These are phyloP conservation scores for Ganoderma lingzhi DNA, from an alignment of 1,284 basidiomycete species.

Conservation along the genomic window DNA sequence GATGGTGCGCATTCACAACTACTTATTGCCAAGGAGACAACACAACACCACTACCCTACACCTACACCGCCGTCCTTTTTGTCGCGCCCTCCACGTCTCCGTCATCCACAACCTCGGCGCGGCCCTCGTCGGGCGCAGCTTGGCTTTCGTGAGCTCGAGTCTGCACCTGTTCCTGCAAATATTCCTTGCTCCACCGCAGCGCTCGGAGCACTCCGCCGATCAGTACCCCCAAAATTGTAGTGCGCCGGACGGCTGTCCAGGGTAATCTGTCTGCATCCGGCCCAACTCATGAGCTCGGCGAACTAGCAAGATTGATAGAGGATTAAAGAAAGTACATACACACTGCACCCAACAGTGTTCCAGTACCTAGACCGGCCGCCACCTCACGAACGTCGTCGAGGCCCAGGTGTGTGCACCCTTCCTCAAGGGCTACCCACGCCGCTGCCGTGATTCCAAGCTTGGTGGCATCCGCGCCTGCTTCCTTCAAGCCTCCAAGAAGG, in stretches of 20 bases:
- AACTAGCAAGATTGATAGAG: constrained; percentile 9
- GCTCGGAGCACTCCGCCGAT: constrained; percentile 62
- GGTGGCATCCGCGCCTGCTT: constrained; percentile 64
- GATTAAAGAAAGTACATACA: constrained; percentile 58
- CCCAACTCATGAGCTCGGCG: constrained; percentile 18
- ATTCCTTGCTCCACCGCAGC: constrained; percentile 55
- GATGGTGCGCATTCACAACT: constrained; percentile 2
- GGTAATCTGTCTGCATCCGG: constrained; percentile 64
- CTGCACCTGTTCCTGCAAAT: constrained; percentile 42
- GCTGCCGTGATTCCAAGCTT: constrained; percentile 63
- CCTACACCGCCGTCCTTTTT: constrained; percentile 13
- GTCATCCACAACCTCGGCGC: constrained; percentile 29
- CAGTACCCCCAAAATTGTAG: constrained; percentile 58
- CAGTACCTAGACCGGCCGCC: constrained; percentile 72
- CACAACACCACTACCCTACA: background rate
- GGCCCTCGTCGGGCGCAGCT: constrained; percentile 31
- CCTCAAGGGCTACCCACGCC: constrained; percentile 76
- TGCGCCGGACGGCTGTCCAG: constrained; percentile 57
- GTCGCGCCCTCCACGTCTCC: constrained; percentile 18
- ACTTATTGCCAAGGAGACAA: constrained; percentile 10
- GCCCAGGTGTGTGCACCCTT: constrained; percentile 55
- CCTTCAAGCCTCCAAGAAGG: constrained; percentile 75
- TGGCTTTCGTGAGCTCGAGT: constrained; percentile 31
- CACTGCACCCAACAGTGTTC: constrained; percentile 60
- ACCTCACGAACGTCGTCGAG: constrained; percentile 62